Conservation (phyloP, 108 stramenopile genomes). For the Cyclotella baltica region DNA sequence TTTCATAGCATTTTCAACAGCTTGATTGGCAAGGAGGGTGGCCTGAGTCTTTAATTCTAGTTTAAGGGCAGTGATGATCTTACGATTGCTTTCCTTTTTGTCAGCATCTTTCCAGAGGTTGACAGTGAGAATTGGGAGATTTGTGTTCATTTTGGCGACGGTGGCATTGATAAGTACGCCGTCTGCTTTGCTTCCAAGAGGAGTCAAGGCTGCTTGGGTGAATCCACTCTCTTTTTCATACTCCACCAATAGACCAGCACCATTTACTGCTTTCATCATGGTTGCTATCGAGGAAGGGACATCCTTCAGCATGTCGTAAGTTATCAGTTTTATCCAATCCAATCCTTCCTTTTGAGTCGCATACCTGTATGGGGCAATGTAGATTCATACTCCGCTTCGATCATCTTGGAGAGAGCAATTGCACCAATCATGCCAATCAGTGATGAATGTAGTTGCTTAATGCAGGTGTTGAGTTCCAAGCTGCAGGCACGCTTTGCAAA, state of each 20-base stretch:
- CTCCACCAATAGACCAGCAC: background rate
- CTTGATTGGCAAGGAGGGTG: background rate
- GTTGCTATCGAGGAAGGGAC: background rate
- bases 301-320: background rate
- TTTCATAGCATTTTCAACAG: background rate
- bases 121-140: background rate
- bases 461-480: background rate
- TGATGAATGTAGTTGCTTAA: too few relatives aligned
- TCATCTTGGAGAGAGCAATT: too few relatives aligned
- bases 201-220: background rate
- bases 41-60: background rate
- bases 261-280: background rate
- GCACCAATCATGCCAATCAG: too few relatives aligned
- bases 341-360: background rate
- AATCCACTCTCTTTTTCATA: background rate
- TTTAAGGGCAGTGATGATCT: background rate
- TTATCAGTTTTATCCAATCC: background rate
- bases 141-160: background rate
- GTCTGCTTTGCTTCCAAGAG: background rate
- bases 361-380: too few relatives aligned
- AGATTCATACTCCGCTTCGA: too few relatives aligned
- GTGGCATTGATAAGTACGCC: background rate
- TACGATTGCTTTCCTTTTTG: background rate
- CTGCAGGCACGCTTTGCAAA: background rate
- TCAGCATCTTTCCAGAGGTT: background rate